phyloP scores from a whole-genome alignment of 2,329 filamentous ascomycete species.

The Emericellopsis cladophorae region DNA sequence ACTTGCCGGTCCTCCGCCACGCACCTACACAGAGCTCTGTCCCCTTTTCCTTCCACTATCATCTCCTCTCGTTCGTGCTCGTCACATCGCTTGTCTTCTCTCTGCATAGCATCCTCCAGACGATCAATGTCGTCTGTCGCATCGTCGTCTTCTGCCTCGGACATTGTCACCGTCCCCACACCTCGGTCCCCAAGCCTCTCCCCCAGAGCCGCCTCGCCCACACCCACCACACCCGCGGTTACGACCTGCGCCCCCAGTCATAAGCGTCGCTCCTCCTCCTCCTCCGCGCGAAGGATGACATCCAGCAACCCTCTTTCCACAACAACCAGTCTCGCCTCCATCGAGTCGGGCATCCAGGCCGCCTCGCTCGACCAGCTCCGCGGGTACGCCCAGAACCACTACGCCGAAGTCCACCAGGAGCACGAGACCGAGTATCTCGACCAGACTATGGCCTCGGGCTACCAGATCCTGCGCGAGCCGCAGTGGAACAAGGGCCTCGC shows the following conservation, averaged over 20 bases:
- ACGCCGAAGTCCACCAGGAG: slow-evolving; percentile 41
- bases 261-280: slow-evolving; percentile 36
- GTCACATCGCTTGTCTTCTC: too few species aligned
- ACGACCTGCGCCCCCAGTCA: slow-evolving; percentile 9
- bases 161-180: background rate
- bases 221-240: background rate
- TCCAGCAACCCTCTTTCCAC: slow-evolving; percentile 40
- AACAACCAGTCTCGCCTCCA: slow-evolving; percentile 29
- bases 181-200: background rate
- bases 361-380: slow-evolving; percentile 46
- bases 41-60: background rate
- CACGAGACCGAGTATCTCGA: slow-evolving; percentile 39
- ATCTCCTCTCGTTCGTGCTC: background rate
- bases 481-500: slow-evolving; percentile 56
- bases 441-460: slow-evolving; percentile 39
- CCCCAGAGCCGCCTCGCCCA: background rate
- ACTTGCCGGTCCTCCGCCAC: too few species aligned
- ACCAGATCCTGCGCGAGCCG: slow-evolving; percentile 49
- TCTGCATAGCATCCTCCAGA: background rate
- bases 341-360: slow-evolving; percentile 49
- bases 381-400: slow-evolving; percentile 46
- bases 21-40: background rate
- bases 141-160: background rate
- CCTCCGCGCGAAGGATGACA: slow-evolving; percentile 29
- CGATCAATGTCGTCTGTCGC: background rate